A percentile compares a stretch with the other conserved stretches of the same genome.
phyloP scores from a whole-genome alignment of 306 rosid genomes.

The Erythrophleum fordii region DNA sequence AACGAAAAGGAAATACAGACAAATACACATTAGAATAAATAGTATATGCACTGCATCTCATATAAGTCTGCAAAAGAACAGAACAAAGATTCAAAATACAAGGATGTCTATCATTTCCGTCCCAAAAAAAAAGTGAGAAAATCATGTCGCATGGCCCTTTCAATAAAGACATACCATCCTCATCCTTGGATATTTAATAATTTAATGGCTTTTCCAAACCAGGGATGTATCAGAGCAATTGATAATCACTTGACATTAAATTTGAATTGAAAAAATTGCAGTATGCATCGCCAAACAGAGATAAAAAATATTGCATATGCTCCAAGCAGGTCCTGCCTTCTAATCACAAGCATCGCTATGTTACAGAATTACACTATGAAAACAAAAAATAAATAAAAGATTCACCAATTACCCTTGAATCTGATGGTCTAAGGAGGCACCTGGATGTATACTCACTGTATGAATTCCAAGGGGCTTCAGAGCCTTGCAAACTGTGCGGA shows the following conservation, averaged over 20 bases:
- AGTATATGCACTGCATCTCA: not conserved
- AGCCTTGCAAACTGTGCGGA: slow-evolving; percentile 84
- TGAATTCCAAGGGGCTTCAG: slow-evolving; percentile 91
- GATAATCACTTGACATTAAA: not conserved
- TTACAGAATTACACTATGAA: not conserved
- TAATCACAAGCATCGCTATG: slow-evolving; percentile 27
- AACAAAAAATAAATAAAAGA: slow-evolving; percentile 7
- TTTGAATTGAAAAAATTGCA: not conserved
- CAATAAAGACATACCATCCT: not conserved
- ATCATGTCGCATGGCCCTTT: not conserved
- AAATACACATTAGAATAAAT: not conserved
- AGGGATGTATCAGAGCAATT: not conserved
- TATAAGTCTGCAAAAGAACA: not conserved
- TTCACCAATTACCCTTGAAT: slow-evolving; percentile 75
- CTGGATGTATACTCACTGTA: slow-evolving; percentile 88
- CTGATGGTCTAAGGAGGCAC: slow-evolving; percentile 90
- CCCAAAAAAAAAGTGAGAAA: not conserved
- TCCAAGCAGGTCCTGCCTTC: not conserved
- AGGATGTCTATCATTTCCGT: not conserved
- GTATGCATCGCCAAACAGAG: slow-evolving; percentile 16
- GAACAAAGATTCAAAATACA: not conserved
- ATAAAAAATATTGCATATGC: not conserved
- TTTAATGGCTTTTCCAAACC: not conserved
- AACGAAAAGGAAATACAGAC: not conserved
- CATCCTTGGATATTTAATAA: not conserved